phyloP scores from a whole-genome alignment of 164 flowering plant genomes.

The Protea cynaroides region DNA sequence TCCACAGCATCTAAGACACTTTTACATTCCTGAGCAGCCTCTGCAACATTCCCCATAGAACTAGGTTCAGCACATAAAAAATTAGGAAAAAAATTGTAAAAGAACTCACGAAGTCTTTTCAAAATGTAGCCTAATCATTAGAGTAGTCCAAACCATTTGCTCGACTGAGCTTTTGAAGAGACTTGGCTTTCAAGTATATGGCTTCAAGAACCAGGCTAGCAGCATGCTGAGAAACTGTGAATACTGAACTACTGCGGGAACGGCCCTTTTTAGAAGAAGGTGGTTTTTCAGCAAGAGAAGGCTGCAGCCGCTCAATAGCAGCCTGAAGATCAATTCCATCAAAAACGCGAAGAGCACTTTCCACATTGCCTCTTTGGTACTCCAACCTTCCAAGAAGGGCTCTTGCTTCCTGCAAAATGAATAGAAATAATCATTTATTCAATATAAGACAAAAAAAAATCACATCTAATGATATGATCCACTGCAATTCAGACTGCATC shows the following conservation, averaged over 20 bases:
- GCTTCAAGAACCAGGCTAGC: constrained; percentile 89
- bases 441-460: not conserved
- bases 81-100: not conserved
- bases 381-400: constrained; percentile 96
- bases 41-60: constrained; percentile 42
- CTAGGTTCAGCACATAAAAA: constrained; percentile 9
- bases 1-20: constrained; percentile 92
- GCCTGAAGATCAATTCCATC: constrained; percentile 96
- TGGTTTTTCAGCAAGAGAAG: constrained; percentile 42
- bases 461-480: too few relatives aligned
- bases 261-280: constrained; percentile 47
- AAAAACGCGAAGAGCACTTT: constrained; percentile 79
- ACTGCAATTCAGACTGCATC: too few relatives aligned
- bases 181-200: constrained; percentile 79
- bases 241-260: constrained; percentile 38
- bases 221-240: constrained; percentile 67
- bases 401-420: constrained; percentile 77
- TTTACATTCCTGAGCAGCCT: constrained; percentile 86
- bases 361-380: constrained; percentile 90
- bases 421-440: not conserved
- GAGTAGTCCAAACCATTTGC: constrained; percentile 38
- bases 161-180: constrained; percentile 90
- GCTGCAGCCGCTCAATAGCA: constrained; percentile 70
- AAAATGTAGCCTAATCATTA: not conserved
- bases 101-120: too few relatives aligned